Evolutionary conservation across 495 filamentous ascomycete genomes (phyloP).

Genomic region (Penicillium robsamsonii): DNA sequence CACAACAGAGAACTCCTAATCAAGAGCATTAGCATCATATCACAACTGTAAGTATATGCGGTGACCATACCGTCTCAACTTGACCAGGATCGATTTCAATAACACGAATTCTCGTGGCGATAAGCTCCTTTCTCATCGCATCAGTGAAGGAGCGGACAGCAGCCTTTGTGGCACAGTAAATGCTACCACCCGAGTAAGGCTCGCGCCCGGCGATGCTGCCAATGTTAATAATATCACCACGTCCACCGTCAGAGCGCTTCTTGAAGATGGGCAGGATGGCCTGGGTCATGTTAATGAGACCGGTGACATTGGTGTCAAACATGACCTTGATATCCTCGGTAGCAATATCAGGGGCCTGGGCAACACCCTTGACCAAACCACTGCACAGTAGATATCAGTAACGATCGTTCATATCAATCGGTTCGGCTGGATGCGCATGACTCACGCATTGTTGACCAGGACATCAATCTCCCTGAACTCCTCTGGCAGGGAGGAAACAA

Average conservation of each 20-base stretch:
- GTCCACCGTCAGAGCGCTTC: conserved; percentile 71
- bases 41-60: no score
- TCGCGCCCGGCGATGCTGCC: conserved; percentile 93
- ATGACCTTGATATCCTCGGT: conserved; percentile 83
- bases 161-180: conserved; percentile 97
- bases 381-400: conserved; percentile 39
- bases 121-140: conserved; percentile 80
- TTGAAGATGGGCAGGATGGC: conserved; percentile 83
- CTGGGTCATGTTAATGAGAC: conserved; percentile 97
- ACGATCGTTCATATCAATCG: not conserved
- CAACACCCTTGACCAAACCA: conserved; percentile 84
- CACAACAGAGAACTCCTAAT: conserved; percentile 86
- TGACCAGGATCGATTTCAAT: conserved; percentile 95
- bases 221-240: conserved; percentile 95
- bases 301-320: conserved; percentile 90
- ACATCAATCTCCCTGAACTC: conserved; percentile 88
- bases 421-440: conserved; percentile 10
- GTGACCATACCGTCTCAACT: conserved; percentile 73
- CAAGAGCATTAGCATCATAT: not conserved
- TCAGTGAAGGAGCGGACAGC: conserved; percentile 90
- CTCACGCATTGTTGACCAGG: conserved; percentile 95
- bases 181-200: conserved; percentile 82
- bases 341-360: conserved; percentile 78
- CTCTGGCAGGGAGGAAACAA: conserved; percentile 70
- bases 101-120: conserved; percentile 80